Conservation (phyloP, 1,139 yeast genomes). For the Suhomyces taliae region DNA sequence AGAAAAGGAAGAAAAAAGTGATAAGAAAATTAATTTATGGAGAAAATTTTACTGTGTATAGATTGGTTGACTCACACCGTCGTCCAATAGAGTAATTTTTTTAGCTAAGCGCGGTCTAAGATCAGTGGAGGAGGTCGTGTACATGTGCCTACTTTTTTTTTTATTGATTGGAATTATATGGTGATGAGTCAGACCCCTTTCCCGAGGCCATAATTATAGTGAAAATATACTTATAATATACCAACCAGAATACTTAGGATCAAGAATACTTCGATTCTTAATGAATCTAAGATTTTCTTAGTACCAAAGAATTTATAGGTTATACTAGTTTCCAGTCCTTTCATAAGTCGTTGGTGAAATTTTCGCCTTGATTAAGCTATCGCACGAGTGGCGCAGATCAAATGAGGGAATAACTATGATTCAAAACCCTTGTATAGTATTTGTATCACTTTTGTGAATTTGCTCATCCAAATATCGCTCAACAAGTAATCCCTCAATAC, state of each 20-base stretch:
- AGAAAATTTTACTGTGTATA: slow-evolving; percentile 7
- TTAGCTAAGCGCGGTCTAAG: slow-evolving; percentile 42
- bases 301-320: no score
- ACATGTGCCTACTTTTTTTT: no score
- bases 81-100: slow-evolving; percentile 35
- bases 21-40: slow-evolving; percentile 1
- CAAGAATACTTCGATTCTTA: no score
- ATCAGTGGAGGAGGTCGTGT: slow-evolving; percentile 23
- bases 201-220: no score
- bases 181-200: not conserved
- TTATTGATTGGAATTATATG: not conserved
- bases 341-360: no score
- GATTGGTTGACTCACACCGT: slow-evolving; percentile 22
- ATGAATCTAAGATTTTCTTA: no score
- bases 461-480: not conserved
- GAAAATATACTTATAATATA: no score
- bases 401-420: not conserved
- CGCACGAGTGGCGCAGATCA: not conserved
- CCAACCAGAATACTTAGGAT: no score
- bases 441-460: not conserved
- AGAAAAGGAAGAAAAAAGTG: slow-evolving; percentile 6
- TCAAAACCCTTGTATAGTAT: not conserved
- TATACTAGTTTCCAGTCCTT: no score
- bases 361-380: no score
- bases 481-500: not conserved